Evolutionary conservation across 768 basidiomycete species (phyloP), one percentile per base, ranked within the genome.

Genomic region (Strobilomyces confusus): DNA sequence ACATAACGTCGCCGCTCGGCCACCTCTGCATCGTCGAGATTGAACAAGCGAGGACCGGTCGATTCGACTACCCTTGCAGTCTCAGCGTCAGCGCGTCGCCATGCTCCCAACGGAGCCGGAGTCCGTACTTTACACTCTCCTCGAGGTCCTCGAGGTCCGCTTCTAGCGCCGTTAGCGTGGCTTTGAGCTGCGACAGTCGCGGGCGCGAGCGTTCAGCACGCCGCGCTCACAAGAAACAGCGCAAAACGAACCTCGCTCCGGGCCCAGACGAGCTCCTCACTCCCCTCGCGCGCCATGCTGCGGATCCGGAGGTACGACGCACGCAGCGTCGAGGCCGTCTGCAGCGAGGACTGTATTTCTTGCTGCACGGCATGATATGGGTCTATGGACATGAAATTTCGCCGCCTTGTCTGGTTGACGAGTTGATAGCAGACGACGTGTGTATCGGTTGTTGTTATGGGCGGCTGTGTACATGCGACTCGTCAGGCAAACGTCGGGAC

Each of bases 121-220:
- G 46, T 1, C 66, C 80, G 58, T 68, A 91, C 90, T 82, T 86
- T 41, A 98, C 94, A 63, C 91, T 93, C 64, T 92, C 92, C 46
- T 97, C 94, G n/a, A 98, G 72, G 66, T 93, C 93, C 55, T 93
- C 91, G 22, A 95, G 67, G 72, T 98, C 95, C 0, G 87, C 87
- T 64, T 94, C 90, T 25, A 98, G 73, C 2, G 86, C 73, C 1
- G 82, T 79, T 9, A 98, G 77, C 2, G 88, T 88, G 0, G 83
- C 84, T 68, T 84, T 85, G 49, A 97, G 73, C 87, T 92, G 66
- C 5, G 15, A 26, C 25, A 9, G 19, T 30, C n/a, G 13, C 20
- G 5, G 6, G 5, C n/a, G 32, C 33, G 9, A 9, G 6, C 11
- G 8, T 36, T 47, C 30, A 48, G 36, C n/a, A 25, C 32, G 42